Percentiles rank a stretch among this genome's conserved stretches.
Conservation (phyloP, 2,329 filamentous ascomycete species). For the Aciculosporium take region DNA sequence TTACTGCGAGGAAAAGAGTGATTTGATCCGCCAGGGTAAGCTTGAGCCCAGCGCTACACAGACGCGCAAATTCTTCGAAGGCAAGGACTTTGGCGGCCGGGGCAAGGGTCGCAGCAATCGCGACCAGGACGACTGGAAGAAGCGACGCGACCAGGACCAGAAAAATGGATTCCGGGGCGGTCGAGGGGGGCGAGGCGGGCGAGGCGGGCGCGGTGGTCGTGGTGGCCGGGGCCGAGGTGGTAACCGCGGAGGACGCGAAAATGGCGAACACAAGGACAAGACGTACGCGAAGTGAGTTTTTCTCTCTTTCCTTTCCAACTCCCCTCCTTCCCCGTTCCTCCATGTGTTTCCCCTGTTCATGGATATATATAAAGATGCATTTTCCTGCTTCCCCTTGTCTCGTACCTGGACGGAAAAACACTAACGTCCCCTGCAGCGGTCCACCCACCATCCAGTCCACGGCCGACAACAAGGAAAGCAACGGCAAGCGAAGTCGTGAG, state of each 20-base stretch:
- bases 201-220: constrained; percentile 28
- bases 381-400: not conserved
- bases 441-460: constrained; percentile 31
- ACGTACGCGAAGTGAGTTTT: constrained; percentile 20
- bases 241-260: constrained; percentile 20
- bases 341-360: not conserved
- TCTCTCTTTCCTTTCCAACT: not conserved
- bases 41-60: constrained; percentile 41
- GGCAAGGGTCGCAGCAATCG: constrained; percentile 21
- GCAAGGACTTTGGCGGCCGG: constrained; percentile 21
- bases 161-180: constrained; percentile 42
- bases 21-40: constrained; percentile 57
- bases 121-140: constrained; percentile 48
- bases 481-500: constrained; percentile 41
- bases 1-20: constrained; percentile 67
- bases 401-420: not conserved
- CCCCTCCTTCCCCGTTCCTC: not conserved
- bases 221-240: constrained; percentile 29
- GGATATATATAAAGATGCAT: too few species aligned
- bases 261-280: constrained; percentile 13
- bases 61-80: constrained; percentile 35
- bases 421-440: constrained; percentile 11
- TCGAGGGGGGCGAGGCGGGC: constrained; percentile 27
- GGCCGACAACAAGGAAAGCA: constrained; percentile 21
- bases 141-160: constrained; percentile 46